These are phyloP conservation scores for Clonostachys solani DNA, from an alignment of 2,329 filamentous ascomycete genomes.

Conservation along the genomic window DNA sequence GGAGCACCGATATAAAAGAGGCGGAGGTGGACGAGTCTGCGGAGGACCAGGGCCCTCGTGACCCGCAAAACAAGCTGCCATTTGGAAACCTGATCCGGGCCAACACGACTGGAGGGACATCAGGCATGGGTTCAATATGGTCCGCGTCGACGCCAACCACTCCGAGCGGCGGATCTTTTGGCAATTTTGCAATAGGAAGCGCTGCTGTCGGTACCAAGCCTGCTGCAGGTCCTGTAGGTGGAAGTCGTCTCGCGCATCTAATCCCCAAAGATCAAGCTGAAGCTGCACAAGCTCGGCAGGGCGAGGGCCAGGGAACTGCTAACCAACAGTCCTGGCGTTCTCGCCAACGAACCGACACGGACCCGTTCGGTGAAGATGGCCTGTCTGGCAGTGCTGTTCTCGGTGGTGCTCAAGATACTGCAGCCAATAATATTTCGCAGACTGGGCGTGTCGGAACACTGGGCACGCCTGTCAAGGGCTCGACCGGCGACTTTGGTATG, in stretches of 20 bases:
- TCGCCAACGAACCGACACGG: slow-evolving; percentile 66
- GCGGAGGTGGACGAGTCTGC: slow-evolving; percentile 50
- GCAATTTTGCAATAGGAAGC: slow-evolving; percentile 73
- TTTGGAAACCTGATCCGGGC: slow-evolving; percentile 47
- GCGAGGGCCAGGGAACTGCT: slow-evolving; percentile 38
- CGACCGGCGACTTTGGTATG: slow-evolving; percentile 58
- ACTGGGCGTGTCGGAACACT: slow-evolving; percentile 32
- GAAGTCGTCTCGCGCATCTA: slow-evolving; percentile 82
- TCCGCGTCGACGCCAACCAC: slow-evolving; percentile 49
- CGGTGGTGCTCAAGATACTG: slow-evolving; percentile 68
- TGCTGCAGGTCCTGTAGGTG: slow-evolving; percentile 55
- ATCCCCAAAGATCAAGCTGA: slow-evolving; percentile 78
- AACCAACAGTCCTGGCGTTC: slow-evolving; percentile 49
- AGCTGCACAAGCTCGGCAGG: slow-evolving; percentile 38
- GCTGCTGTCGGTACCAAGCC: slow-evolving; percentile 65
- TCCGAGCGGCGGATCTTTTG: slow-evolving; percentile 75
- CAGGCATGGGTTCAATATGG: slow-evolving; percentile 37
- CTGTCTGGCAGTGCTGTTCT: slow-evolving; percentile 68
- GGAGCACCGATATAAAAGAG: slow-evolving; percentile 49
- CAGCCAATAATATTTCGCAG: slow-evolving; percentile 12
- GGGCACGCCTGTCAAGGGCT: slow-evolving; percentile 51
- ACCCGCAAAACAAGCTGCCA: neutral
- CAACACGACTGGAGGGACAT: slow-evolving; percentile 44
- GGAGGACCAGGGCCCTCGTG: slow-evolving; percentile 15
- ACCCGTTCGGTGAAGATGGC: slow-evolving; percentile 68